phyloP scores from a whole-genome alignment of 495 filamentous ascomycete species.

The Neurospora sp. region DNA sequence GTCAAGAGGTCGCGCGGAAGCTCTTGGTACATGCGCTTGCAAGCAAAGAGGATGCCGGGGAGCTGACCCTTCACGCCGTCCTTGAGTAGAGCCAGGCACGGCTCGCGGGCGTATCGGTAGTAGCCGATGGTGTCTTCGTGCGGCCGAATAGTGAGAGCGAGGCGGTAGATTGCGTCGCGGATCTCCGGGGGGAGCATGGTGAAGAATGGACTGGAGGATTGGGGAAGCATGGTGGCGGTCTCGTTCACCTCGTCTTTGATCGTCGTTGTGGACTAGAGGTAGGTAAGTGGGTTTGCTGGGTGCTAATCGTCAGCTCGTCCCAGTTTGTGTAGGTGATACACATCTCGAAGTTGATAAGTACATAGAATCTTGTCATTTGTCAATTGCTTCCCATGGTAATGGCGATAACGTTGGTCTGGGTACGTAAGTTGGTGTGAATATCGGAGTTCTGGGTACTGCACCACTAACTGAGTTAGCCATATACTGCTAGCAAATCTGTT shows the following conservation, averaged over 20 bases:
- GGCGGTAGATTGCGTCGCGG: background rate
- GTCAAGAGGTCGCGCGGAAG: background rate
- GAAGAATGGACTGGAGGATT: background rate
- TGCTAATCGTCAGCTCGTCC: background rate
- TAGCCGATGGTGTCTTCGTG: background rate
- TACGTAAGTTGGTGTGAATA: background rate
- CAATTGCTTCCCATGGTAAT: background rate
- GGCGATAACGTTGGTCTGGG: background rate
- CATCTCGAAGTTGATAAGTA: background rate
- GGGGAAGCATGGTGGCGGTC: background rate
- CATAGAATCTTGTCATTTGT: background rate
- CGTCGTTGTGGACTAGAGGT: background rate
- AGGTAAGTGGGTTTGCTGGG: background rate
- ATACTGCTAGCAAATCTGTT: background rate
- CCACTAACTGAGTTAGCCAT: background rate
- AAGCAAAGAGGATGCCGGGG: background rate
- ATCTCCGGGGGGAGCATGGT: background rate
- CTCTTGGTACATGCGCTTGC: background rate
- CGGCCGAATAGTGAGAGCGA: background rate
- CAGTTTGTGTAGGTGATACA: background rate
- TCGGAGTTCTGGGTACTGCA: background rate
- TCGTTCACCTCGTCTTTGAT: background rate
- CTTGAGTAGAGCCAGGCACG: background rate
- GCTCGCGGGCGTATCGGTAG: background rate
- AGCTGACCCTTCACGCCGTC: background rate